Base-by-base conservation (phyloP, 2,329 filamentous ascomycete genomes). In the Akanthomyces uredinophilus region DNA sequence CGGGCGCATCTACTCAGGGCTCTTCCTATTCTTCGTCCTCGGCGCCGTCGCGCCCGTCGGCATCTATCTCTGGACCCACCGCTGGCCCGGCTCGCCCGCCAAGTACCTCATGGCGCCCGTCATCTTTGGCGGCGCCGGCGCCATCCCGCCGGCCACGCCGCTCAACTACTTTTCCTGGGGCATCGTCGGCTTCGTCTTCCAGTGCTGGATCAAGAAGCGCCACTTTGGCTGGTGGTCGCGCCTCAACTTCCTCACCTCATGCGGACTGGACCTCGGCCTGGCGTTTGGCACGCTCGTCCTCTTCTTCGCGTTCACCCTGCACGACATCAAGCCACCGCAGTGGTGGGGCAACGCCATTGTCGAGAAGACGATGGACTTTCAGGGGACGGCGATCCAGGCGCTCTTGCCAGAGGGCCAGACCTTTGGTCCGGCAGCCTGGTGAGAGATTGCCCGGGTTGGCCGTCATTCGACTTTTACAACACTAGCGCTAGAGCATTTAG, bases 121-220 rank as follows among this genome's bases (percentile, higher is more conserved):
- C 64, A 84, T 88, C 66, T 86, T 87, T 68, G 86, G 85, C 62
- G 84, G 84, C 24, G 79, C 82, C 7, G 81, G 79, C 1, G 65
- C 75, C 39, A 86, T 88, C 66, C 85, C 85, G 2, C 85, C 85
- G 0, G 89, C 89, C 3, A 89, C 88, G 0, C 88, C 88, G 0
- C 81, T 91, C 63, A 91, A 89, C 74, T 92, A 90, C 70, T 82
- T 89, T 39, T 81, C 83, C n/a, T 92, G 89, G 88, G 87, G 86
- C 20, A 75, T 88, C 61, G 86, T 91, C 3, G 89, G 89, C 35
- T 86, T 84, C 67, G 65, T 89, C 37, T 92, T 91, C 78, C 88
- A 92, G 72, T 85, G 84, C 71, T 81, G 78, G 69, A 83, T 92
- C 70, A 85, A 86, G 72, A 83, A 83, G 68, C 79, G 81, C 16